These are phyloP conservation scores for Fusarium torulosum DNA, from an alignment of 2,329 filamentous ascomycete species.

Conservation along the genomic window DNA sequence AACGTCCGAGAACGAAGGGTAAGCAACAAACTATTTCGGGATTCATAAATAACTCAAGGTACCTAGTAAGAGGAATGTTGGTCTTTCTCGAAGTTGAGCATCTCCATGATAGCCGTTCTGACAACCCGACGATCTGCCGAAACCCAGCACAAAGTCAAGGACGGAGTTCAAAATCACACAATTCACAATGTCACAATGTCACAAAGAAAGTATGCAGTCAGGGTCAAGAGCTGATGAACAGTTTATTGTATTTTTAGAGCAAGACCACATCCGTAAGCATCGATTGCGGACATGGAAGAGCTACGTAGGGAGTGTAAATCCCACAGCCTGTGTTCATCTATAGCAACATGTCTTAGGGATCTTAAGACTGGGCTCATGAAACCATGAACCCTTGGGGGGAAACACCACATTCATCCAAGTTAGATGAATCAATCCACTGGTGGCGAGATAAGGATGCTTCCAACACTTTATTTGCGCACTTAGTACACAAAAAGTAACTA, in stretches of 20 bases:
- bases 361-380: neutral
- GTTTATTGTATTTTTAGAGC: conserved; percentile 3
- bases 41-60: neutral
- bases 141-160: neutral
- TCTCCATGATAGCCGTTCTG: neutral
- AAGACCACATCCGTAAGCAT: neutral
- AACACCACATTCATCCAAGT: conserved; percentile 7
- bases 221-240: neutral
- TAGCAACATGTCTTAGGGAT: conserved; percentile 8
- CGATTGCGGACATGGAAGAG: neutral
- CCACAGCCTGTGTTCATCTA: conserved; percentile 10
- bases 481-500: conserved; percentile 30
- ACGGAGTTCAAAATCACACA: neutral
- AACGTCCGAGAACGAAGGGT: neutral
- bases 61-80: neutral
- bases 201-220: neutral
- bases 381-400: conserved; percentile 7
- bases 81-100: neutral
- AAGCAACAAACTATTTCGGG: neutral
- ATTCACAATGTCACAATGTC: neutral
- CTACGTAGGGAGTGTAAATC: conserved; percentile 6
- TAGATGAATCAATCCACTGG: conserved; percentile 7
- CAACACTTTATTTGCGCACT: conserved; percentile 39
- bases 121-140: conserved; percentile 32
- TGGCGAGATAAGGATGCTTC: conserved; percentile 11